Evolutionary conservation across 208 protist species (phyloP), one percentile per base, ranked within the genome.

Genomic region (Acanthamoeba triangularis): DNA sequence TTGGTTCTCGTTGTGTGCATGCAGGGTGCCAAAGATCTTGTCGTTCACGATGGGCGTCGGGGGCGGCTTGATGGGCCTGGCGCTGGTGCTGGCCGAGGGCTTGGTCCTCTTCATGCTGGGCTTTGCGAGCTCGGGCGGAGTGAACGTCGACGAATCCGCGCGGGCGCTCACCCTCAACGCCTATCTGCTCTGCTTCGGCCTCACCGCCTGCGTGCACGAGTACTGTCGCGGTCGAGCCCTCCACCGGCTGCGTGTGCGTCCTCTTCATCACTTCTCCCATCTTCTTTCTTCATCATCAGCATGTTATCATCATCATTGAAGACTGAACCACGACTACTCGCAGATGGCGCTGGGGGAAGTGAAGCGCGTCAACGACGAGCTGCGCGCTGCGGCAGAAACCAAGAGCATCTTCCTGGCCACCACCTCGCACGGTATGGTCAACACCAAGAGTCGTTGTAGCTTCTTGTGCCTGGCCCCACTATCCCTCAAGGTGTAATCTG

Each of bases 371-470:
- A 65, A 65, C 59, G 23, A 8, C 20, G 59, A 65, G 59, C 59
- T 65, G 59, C 59, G 23, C 20, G 11, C 59, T 0, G 59, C 59
- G 23, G 59, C 59, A 0, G 59, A 65, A 16, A 6, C 59, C 59
- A 65, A 65, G 59, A 65, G 59, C 59, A 65, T 65, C 14, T 76
- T 76, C 30, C 67, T 76, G 1, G 67, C 67, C n/a, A 76, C 67
- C 11, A 76, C 67, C 10, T 76, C 67, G 0, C 67, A 76, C 35
- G 67, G 67, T 76, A 72, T 3, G 30, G 14, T 69, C 52, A 18
- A 7, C 11, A 59, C 11, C n/a, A n/a, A n/a, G n/a, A n/a, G n/a
- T n/a, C n/a, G n/a, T n/a, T n/a, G n/a, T n/a, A n/a, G n/a, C n/a
- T 8, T 23, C 3, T n/a, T 18, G 63, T 44, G 59, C 7, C 59